These are phyloP conservation scores for Podospora fimiseda DNA, from an alignment of 495 filamentous ascomycete species.

Conservation along the genomic window DNA sequence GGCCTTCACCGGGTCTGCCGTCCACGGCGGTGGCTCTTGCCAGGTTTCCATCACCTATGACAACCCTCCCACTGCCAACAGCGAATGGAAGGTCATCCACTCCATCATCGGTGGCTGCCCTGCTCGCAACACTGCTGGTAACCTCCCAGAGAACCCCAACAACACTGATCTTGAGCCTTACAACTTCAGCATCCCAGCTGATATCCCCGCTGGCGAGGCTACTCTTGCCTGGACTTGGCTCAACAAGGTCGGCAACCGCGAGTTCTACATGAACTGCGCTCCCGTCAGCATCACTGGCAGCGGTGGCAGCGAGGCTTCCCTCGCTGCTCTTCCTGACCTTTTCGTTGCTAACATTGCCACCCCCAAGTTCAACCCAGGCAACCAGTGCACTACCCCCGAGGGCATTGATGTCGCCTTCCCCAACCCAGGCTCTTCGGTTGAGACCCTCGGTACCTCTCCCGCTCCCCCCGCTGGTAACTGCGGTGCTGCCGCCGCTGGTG, in stretches of 20 bases:
- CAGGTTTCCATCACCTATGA: slow-evolving; percentile 81
- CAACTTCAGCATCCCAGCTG: slow-evolving; percentile 51
- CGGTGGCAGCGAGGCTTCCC: slow-evolving; percentile 42
- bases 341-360: slow-evolving; percentile 63
- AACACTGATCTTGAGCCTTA: slow-evolving; percentile 34
- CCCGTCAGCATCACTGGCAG: slow-evolving; percentile 57
- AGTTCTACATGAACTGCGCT: slow-evolving; percentile 96
- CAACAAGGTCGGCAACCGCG: slow-evolving; percentile 81
- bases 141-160: slow-evolving; percentile 24
- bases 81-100: slow-evolving; percentile 71
- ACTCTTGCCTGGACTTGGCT: slow-evolving; percentile 85
- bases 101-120: slow-evolving; percentile 81
- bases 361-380: slow-evolving; percentile 13
- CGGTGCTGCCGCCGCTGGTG: slow-evolving; percentile 6
- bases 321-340: slow-evolving; percentile 66
- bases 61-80: slow-evolving; percentile 46
- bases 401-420: slow-evolving; percentile 45
- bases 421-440: slow-evolving; percentile 50
- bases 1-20: slow-evolving; percentile 54
- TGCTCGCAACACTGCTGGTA: slow-evolving; percentile 38
- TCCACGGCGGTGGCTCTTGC: slow-evolving; percentile 82
- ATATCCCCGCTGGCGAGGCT: slow-evolving; percentile 53
- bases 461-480: slow-evolving; percentile 15
- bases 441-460: slow-evolving; percentile 29
- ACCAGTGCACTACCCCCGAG: slow-evolving; percentile 47